phyloP scores from a whole-genome alignment of 441 rosid species.

The Arabidopsis hybrid region DNA sequence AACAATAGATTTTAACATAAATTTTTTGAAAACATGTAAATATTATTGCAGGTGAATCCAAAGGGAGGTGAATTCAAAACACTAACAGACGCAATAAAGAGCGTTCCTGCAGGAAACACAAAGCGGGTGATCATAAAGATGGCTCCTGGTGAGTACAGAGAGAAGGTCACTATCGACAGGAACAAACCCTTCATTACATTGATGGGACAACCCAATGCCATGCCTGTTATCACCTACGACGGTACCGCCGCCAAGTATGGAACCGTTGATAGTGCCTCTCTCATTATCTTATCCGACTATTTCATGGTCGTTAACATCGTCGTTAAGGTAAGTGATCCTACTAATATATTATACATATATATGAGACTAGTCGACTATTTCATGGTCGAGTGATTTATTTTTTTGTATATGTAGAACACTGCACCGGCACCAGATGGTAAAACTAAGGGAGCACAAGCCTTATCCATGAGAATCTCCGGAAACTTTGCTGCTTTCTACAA shows the following conservation, averaged over 20 bases:
- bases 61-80: constrained; percentile 43
- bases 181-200: constrained; percentile 45
- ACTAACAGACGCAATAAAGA: constrained; percentile 39
- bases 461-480: constrained; percentile 54
- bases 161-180: constrained; percentile 43
- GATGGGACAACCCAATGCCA: constrained; percentile 30
- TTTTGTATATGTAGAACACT: constrained; percentile 52
- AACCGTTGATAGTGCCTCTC: constrained; percentile 59
- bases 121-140: constrained; percentile 45
- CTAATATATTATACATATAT: neutral
- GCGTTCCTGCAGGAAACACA: constrained; percentile 41
- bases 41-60: constrained; percentile 7
- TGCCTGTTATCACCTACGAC: constrained; percentile 45
- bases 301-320: constrained; percentile 62
- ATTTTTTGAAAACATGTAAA: neutral
- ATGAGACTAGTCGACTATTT: neutral
- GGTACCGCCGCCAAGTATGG: constrained; percentile 62
- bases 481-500: constrained; percentile 68
- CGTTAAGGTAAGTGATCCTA: constrained; percentile 49
- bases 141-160: constrained; percentile 43
- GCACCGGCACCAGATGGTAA: constrained; percentile 57
- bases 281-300: constrained; percentile 57
- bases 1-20: neutral
- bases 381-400: too few relatives aligned
- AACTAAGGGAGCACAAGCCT: constrained; percentile 59